Evolutionary conservation across 257 asterid genomes (phyloP).

Genomic region (Linaria vulgaris): DNA sequence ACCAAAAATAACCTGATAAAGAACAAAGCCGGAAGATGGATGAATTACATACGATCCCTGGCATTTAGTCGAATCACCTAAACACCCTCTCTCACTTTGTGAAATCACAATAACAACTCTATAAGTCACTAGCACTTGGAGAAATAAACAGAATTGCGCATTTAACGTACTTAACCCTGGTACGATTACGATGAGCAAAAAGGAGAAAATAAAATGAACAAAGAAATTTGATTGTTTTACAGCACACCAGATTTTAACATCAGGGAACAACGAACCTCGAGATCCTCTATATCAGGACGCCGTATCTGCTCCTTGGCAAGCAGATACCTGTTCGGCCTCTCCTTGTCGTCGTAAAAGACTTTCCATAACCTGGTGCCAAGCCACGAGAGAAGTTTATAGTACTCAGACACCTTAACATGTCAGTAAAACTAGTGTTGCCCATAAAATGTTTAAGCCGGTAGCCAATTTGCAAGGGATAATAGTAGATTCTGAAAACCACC

Average conservation of each 20-base stretch:
- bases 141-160: too few relatives aligned
- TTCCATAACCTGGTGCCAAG: conserved; percentile 67
- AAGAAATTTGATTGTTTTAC: neutral
- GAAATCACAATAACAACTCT: neutral
- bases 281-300: conserved; percentile 84
- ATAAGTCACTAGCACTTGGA: neutral
- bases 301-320: conserved; percentile 79
- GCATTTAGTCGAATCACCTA: too few relatives aligned
- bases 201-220: too few relatives aligned
- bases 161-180: too few relatives aligned
- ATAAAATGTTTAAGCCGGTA: neutral
- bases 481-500: too few relatives aligned
- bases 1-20: conserved; percentile 67
- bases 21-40: neutral
- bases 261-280: conserved; percentile 60
- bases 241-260: neutral
- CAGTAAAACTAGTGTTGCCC: neutral
- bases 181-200: too few relatives aligned
- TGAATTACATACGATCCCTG: neutral
- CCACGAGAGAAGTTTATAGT: conserved; percentile 4
- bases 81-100: too few relatives aligned
- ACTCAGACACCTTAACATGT: conserved; percentile 14
- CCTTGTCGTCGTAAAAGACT: conserved; percentile 90
- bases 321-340: conserved; percentile 78
- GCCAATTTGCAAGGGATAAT: too few relatives aligned